phyloP scores from a whole-genome alignment of 441 rosid genomes.

The Bruguiera hainesii region DNA sequence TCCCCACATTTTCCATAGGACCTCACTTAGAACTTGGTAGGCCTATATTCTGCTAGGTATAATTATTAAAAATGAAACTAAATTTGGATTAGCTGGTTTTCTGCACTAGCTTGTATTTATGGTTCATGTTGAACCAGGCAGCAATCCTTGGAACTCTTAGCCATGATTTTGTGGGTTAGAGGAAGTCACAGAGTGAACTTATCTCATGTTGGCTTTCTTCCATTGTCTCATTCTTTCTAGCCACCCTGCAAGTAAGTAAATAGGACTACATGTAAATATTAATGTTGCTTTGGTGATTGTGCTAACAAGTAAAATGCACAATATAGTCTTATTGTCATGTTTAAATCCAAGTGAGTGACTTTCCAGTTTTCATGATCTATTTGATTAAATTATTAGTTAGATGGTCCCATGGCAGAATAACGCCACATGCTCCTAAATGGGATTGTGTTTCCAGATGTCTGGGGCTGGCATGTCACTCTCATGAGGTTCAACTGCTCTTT shows the following conservation, averaged over 20 bases:
- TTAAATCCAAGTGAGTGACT: too few relatives aligned
- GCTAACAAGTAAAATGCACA: too few relatives aligned
- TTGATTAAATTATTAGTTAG: background rate
- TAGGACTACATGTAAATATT: too few relatives aligned
- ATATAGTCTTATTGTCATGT: too few relatives aligned
- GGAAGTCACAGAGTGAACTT: background rate
- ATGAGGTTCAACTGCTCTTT: background rate
- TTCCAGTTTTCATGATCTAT: background rate
- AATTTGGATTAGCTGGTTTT: background rate
- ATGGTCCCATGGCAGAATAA: background rate
- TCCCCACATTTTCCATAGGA: background rate
- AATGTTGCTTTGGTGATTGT: too few relatives aligned
- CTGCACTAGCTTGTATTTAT: background rate
- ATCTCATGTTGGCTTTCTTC: too few relatives aligned
- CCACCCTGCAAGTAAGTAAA: too few relatives aligned
- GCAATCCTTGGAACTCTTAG: background rate
- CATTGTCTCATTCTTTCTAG: too few relatives aligned
- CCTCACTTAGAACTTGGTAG: background rate
- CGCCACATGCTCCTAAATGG: background rate
- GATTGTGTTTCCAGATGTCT: background rate
- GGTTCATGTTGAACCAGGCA: background rate
- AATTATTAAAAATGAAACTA: background rate
- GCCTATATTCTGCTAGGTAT: too few relatives aligned
- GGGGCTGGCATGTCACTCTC: background rate
- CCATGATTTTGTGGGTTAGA: background rate